Evolutionary conservation across 257 asterid species (phyloP), one percentile per base, ranked within the genome.

Genomic region (Solanum pinnatisectum): DNA sequence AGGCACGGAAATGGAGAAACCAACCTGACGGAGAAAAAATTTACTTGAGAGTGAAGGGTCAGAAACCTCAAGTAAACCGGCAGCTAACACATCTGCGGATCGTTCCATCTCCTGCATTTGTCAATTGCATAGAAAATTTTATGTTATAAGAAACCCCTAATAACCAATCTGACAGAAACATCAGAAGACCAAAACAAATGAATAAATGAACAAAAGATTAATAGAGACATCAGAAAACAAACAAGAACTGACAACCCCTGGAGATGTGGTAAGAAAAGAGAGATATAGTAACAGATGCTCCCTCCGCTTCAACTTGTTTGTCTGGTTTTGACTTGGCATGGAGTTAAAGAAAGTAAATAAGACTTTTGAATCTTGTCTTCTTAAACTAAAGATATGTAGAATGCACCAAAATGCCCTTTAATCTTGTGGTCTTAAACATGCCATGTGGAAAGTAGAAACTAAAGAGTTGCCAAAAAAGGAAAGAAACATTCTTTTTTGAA

Each of bases 51-150:
- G 99, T 68, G 90, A 87, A 87, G 99, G 98, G 90, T 97, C 98
- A 81, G 99, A 93, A 89, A 95, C 93, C 90, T 97, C 99, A 79
- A 97, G 99, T 90, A 97, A 92, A 91, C 99, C 99, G 4, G 99
- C 99, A 40, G 99, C 98, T 87, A 97, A 98, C 78, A 97, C 98
- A 93, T 97, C 99, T 32, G 99, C 98, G n/a, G 99, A 97, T 77
- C 98, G 93, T 85, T 94, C 98, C 99, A 97, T 97, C 92, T 97
- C 99, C 99, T 96, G 92, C 87, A 90, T 88, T 88, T 81, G 42
- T 32, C 85, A 81, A 81, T 81, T 44, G 67, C 68, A 81, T 46
- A 8, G 65, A 81, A 77, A 85, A 22, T 84, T 87, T 56, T 67
- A 70, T 72, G 79, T 77, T 89, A 89, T 88, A 88, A 84, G 40